Conservation (phyloP, 202 grass and related monocot genomes). For the Zoysia matrella region DNA sequence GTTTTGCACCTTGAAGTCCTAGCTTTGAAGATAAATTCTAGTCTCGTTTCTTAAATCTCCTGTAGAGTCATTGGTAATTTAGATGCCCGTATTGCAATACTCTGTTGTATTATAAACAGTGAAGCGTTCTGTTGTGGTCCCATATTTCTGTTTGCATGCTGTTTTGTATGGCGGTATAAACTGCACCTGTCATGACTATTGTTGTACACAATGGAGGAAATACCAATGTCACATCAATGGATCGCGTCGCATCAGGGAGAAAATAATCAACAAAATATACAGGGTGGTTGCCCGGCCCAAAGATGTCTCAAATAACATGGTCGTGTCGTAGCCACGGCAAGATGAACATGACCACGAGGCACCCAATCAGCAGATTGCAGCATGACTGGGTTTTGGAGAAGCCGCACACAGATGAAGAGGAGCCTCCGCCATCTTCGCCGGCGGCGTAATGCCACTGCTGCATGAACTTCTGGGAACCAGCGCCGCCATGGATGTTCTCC, state of each 20-base stretch:
- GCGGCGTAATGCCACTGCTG: conserved; percentile 58
- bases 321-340: conserved; percentile 47
- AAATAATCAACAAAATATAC: too few relatives aligned
- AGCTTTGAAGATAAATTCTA: background rate
- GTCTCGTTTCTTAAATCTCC: background rate
- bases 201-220: too few relatives aligned
- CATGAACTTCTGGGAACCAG: conserved; percentile 51
- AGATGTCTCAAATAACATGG: conserved; percentile 16
- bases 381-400: conserved; percentile 55
- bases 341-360: conserved; percentile 27
- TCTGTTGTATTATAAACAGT: too few relatives aligned
- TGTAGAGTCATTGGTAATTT: background rate
- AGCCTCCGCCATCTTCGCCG: background rate
- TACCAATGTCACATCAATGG: too few relatives aligned
- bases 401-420: conserved; percentile 29
- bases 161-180: too few relatives aligned
- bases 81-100: background rate
- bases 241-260: background rate
- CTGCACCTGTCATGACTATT: too few relatives aligned
- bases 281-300: background rate
- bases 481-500: conserved; percentile 53
- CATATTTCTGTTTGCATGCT: too few relatives aligned
- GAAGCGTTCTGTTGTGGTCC: too few relatives aligned
- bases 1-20: background rate
- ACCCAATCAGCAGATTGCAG: conserved; percentile 55